phyloP scores from a whole-genome alignment of 345 rosid species.

The Raphanus raphanistrum region DNA sequence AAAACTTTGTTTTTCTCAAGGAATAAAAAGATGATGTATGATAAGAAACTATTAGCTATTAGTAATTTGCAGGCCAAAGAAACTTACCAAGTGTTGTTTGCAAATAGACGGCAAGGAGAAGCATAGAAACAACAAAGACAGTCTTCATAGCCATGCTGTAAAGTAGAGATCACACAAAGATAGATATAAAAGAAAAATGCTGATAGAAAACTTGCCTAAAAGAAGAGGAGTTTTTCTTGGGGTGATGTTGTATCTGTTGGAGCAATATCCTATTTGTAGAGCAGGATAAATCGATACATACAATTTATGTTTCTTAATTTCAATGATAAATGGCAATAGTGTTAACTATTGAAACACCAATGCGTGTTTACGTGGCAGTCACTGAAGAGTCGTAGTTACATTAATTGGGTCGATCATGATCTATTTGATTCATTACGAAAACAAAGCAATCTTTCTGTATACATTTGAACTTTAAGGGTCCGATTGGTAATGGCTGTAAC shows the following conservation, averaged over 20 bases:
- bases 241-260: not conserved
- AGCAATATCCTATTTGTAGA: slow-evolving; percentile 28
- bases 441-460: not conserved
- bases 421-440: not conserved
- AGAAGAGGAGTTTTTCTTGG: not conserved
- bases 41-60: not conserved
- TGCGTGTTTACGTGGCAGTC: not conserved
- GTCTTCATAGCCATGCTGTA: slow-evolving; percentile 29
- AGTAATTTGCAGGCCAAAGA: not conserved
- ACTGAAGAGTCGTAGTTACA: slow-evolving; percentile 17
- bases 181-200: not conserved
- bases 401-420: not conserved
- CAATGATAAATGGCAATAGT: not conserved
- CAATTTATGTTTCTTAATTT: not conserved
- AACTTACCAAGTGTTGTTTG: slow-evolving; percentile 29
- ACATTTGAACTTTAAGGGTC: not conserved
- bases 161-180: not conserved
- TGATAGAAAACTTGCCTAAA: not conserved
- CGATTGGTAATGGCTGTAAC: too few relatives aligned
- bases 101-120: slow-evolving; percentile 23
- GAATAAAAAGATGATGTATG: not conserved
- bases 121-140: slow-evolving; percentile 7
- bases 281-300: not conserved
- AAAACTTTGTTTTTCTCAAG: not conserved
- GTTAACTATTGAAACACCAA: slow-evolving; percentile 13